These are phyloP conservation scores for Chenopodium formosanum DNA, from an alignment of 148 eudicot genomes.

Conservation along the genomic window DNA sequence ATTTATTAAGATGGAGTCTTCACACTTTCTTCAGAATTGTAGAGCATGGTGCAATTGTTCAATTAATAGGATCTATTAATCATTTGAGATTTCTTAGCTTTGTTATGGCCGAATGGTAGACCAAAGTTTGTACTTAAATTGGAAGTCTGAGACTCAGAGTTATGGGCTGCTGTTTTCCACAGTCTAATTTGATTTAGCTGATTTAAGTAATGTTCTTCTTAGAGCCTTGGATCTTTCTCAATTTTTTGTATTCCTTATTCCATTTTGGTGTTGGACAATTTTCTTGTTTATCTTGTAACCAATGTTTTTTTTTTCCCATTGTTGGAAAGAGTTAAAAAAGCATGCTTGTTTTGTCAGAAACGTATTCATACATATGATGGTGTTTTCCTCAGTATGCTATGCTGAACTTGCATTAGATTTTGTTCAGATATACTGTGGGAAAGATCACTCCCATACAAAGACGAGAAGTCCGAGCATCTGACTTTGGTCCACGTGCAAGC, in stretches of 20 bases:
- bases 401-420: conserved; percentile 37
- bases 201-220: background rate
- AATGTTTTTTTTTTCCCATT: too few species aligned
- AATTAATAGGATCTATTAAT: background rate
- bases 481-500: conserved; percentile 91
- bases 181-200: background rate
- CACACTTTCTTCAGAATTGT: background rate
- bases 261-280: background rate
- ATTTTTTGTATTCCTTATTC: background rate
- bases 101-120: background rate
- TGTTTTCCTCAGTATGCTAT: conserved; percentile 20
- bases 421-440: conserved; percentile 92
- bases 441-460: conserved; percentile 96
- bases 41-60: background rate
- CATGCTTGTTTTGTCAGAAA: conserved; percentile 2
- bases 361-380: conserved; percentile 3
- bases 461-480: conserved; percentile 79
- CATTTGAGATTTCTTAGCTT: background rate
- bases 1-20: background rate
- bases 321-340: background rate
- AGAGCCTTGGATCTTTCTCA: background rate
- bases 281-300: background rate
- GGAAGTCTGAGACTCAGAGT: background rate
- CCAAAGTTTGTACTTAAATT: background rate
- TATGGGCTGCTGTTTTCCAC: background rate